Evolutionary conservation across 2,329 filamentous ascomycete genomes (phyloP).

Genomic region (Colletotrichum sp.): DNA sequence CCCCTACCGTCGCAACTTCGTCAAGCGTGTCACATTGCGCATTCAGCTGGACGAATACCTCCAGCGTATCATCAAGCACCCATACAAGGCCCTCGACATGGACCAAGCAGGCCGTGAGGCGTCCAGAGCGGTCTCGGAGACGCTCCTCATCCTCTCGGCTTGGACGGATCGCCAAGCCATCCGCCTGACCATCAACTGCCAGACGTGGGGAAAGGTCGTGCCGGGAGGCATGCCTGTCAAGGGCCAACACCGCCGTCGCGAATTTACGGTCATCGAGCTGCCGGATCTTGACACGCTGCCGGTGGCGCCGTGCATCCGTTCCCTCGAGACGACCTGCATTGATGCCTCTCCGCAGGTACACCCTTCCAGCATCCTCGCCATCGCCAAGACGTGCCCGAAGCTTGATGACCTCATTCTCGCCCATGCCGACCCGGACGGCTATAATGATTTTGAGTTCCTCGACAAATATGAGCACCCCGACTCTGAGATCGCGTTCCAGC

Average conservation of each 20-base stretch:
- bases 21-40: not conserved
- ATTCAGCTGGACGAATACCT: not conserved
- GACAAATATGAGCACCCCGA: not conserved
- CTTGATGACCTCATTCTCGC: not conserved
- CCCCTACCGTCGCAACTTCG: rapidly evolving
- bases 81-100: not conserved
- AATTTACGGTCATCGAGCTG: not conserved
- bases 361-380: not conserved
- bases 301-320: not conserved
- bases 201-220: not conserved
- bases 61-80: not conserved
- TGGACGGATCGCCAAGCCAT: not conserved
- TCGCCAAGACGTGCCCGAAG: not conserved
- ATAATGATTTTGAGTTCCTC: not conserved
- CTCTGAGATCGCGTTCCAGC: not conserved
- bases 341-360: not conserved
- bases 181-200: not conserved
- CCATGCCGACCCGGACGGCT: not conserved
- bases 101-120: not conserved
- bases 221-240: not conserved
- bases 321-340: not conserved
- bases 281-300: not conserved
- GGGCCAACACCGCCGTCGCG: not conserved
- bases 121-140: not conserved
- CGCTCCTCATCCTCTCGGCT: not conserved